Evolutionary conservation across 164 flowering plant genomes (phyloP).

Genomic region (Chimonanthus salicifolius): DNA sequence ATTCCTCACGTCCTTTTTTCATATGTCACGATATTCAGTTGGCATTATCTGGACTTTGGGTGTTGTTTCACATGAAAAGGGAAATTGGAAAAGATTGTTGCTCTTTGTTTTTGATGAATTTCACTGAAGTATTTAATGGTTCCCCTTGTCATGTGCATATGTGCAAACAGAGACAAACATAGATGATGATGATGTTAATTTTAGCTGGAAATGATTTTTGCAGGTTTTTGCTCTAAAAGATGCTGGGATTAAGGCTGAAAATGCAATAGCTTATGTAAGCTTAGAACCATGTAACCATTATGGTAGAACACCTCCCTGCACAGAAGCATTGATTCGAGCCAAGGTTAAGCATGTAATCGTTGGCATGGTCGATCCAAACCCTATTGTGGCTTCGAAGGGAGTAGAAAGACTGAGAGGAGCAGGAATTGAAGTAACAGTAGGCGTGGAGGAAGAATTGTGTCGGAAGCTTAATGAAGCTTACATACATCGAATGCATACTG

Average conservation of each 20-base stretch:
- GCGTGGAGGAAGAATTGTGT: constrained; percentile 87
- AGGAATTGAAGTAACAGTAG: constrained; percentile 69
- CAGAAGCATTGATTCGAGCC: constrained; percentile 84
- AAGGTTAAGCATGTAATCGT: constrained; percentile 84
- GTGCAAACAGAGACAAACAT: too few relatives aligned
- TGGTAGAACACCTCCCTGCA: constrained; percentile 95
- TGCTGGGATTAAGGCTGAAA: constrained; percentile 79
- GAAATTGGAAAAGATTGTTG: background rate
- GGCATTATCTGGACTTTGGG: too few relatives aligned
- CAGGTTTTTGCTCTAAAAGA: constrained; percentile 91
- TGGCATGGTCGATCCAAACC: constrained; percentile 98
- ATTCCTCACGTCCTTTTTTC: too few relatives aligned
- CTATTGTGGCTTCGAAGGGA: constrained; percentile 85
- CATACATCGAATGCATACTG: constrained; percentile 73
- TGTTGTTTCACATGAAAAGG: background rate
- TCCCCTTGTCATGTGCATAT: too few relatives aligned
- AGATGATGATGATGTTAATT: too few relatives aligned
- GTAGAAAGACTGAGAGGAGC: constrained; percentile 56
- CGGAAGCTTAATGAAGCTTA: constrained; percentile 72
- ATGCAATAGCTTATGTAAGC: constrained; percentile 91
- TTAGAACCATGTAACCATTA: constrained; percentile 94
- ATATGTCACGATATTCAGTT: too few relatives aligned
- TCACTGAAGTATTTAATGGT: constrained; percentile 8
- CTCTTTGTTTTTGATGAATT: background rate
- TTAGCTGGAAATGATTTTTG: constrained; percentile 13